Percentiles rank a stretch among this genome's conserved stretches.
Conservation (phyloP, 257 asterid species). For the Pogostemon cablin region DNA sequence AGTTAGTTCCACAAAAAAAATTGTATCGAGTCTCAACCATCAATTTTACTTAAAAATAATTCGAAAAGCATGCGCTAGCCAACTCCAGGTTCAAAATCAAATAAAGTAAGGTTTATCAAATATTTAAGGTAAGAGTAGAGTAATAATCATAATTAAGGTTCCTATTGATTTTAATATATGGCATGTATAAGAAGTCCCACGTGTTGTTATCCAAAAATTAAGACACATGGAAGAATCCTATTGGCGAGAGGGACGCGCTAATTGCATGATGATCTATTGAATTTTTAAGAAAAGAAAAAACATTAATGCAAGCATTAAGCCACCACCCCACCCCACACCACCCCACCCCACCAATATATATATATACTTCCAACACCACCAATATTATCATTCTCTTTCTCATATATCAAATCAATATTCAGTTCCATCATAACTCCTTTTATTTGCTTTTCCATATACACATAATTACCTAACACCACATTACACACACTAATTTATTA, state of each 20-base stretch:
- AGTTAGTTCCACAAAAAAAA: no score
- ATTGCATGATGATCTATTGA: constrained; percentile 53
- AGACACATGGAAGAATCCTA: constrained; percentile 44
- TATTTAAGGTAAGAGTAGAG: not conserved
- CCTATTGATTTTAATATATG: constrained; percentile 13
- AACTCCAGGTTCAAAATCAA: no score
- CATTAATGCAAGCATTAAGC: constrained; percentile 24
- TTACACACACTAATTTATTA: no score
- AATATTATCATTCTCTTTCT: constrained; percentile 56
- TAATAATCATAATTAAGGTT: constrained; percentile 6
- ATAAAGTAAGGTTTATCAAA: constrained; percentile 7
- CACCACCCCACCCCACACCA: constrained; percentile 34
- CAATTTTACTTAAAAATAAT: no score
- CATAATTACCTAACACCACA: not conserved
- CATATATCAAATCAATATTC: constrained; percentile 47
- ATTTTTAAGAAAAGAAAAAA: constrained; percentile 31
- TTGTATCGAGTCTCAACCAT: no score
- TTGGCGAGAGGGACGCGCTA: constrained; percentile 51
- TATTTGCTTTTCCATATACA: constrained; percentile 13
- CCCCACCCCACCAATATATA: no score
- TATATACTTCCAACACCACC: no score
- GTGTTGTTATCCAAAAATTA: constrained; percentile 28
- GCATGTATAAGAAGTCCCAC: constrained; percentile 33
- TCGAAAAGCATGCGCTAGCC: no score
- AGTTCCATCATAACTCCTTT: constrained; percentile 37